A percentile compares a stretch with the other conserved stretches of the same genome.
Evolutionary conservation across 192 early-diverging fungal species (phyloP).

Genomic region (Coemansia sp.): DNA sequence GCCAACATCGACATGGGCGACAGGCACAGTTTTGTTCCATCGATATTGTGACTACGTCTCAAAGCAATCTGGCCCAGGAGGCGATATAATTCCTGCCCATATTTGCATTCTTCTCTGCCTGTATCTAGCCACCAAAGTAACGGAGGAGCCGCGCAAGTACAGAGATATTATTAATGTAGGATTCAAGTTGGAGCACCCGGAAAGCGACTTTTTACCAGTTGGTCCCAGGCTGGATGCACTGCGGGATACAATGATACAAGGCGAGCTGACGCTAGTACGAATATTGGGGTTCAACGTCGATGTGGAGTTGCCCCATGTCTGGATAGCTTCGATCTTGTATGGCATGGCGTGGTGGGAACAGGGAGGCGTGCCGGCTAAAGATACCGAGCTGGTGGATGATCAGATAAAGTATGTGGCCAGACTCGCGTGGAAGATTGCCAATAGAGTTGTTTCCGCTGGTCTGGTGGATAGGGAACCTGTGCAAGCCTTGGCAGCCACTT

Average conservation of each 20-base stretch:
- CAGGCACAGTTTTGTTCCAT: conserved; percentile 25
- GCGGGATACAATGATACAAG: conserved; percentile 17
- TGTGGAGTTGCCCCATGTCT: conserved; percentile 29
- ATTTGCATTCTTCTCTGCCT: conserved; percentile 28
- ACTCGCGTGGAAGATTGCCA: conserved; percentile 14
- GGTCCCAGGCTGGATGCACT: conserved; percentile 5
- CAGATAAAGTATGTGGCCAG: conserved; percentile 15
- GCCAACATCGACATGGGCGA: conserved; percentile 32
- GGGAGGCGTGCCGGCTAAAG: conserved; percentile 21
- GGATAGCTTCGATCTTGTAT: conserved; percentile 22
- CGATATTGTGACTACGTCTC: conserved; percentile 13
- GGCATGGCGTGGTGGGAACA: conserved; percentile 38
- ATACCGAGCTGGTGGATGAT: conserved; percentile 15
- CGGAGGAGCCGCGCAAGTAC: conserved; percentile 38
- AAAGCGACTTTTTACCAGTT: conserved; percentile 3
- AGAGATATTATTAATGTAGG: conserved; percentile 32
- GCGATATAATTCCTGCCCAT: conserved; percentile 6
- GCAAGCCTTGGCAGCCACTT: conserved; percentile 17
- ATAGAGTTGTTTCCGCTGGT: conserved; percentile 9
- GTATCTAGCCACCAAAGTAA: conserved; percentile 36
- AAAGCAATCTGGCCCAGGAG: neutral
- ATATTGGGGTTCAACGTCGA: conserved; percentile 21
- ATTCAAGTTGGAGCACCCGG: conserved; percentile 11
- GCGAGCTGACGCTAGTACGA: conserved; percentile 27
- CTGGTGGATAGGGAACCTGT: conserved; percentile 25